Conservation (phyloP, 768 basidiomycete genomes). For the Macrolepiota albuminosa region DNA sequence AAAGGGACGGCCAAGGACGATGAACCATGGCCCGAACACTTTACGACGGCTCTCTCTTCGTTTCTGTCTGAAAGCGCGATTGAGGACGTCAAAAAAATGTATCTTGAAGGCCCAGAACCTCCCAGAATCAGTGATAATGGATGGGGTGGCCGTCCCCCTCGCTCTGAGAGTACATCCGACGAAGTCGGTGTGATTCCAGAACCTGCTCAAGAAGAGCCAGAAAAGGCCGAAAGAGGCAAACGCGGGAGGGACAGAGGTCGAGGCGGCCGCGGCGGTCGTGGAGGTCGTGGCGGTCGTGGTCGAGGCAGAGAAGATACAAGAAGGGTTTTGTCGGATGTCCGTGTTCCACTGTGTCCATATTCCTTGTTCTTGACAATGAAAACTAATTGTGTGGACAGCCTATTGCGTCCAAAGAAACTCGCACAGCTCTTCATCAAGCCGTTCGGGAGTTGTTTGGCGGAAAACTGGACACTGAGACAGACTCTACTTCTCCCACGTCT, state of each 20-base stretch:
- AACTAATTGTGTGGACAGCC: slow-evolving; percentile 45
- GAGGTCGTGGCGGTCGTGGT: slow-evolving; percentile 36
- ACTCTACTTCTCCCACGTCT: slow-evolving; percentile 37
- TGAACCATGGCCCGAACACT: slow-evolving; percentile 64
- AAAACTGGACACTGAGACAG: slow-evolving; percentile 81
- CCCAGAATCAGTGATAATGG: slow-evolving; percentile 71
- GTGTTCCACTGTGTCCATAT: slow-evolving; percentile 26
- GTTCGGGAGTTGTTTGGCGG: slow-evolving; percentile 80
- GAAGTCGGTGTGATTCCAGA: slow-evolving; percentile 14
- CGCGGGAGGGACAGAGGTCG: slow-evolving; percentile 41
- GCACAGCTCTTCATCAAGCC: slow-evolving; percentile 77
- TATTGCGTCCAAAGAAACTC: slow-evolving; percentile 73
- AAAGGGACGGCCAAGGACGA: slow-evolving; percentile 18
- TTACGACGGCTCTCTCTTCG: slow-evolving; percentile 48
- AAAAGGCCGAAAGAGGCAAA: slow-evolving; percentile 25
- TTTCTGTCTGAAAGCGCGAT: slow-evolving; percentile 64
- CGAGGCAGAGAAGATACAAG: slow-evolving; percentile 57
- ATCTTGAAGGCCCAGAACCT: slow-evolving; percentile 76
- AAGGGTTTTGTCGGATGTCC: slow-evolving; percentile 77
- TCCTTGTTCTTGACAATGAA: slow-evolving; percentile 7
- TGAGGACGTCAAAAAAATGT: slow-evolving; percentile 63
- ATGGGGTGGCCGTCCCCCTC: slow-evolving; percentile 54
- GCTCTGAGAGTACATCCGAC: slow-evolving; percentile 16
- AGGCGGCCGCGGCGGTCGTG: slow-evolving; percentile 37
- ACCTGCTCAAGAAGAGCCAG: slow-evolving; percentile 18